A percentile compares a stretch with the other conserved stretches of the same genome.
phyloP scores from a whole-genome alignment of 2,329 filamentous ascomycete species.

The Eutypa lata region DNA sequence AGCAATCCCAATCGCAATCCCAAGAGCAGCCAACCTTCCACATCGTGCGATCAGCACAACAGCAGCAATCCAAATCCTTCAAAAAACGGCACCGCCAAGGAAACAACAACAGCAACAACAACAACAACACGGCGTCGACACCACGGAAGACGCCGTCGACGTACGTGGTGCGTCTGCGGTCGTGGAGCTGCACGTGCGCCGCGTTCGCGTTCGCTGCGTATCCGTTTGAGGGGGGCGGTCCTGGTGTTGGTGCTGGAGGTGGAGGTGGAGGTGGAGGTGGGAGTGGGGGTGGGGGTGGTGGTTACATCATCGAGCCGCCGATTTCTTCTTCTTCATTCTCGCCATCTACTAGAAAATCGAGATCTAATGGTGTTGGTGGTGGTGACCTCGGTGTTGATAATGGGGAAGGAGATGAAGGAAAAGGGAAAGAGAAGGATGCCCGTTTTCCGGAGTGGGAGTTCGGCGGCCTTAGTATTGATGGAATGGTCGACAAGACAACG shows the following conservation, averaged over 20 bases:
- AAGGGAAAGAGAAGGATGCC: slow-evolving; percentile 5
- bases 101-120: slow-evolving; percentile 23
- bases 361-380: slow-evolving; percentile 2
- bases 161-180: slow-evolving; percentile 70
- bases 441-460: slow-evolving; percentile 26
- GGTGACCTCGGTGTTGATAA: slow-evolving; percentile 3
- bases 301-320: no score
- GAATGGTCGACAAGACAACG: no score
- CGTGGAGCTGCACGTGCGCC: slow-evolving; percentile 90
- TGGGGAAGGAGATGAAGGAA: slow-evolving; percentile 5
- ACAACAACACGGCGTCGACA: slow-evolving; percentile 9
- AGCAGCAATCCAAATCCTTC: slow-evolving; percentile 26
- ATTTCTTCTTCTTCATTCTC: not conserved
- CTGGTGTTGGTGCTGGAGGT: slow-evolving; percentile 1
- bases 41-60: slow-evolving; percentile 60
- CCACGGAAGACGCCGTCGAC: slow-evolving; percentile 10
- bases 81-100: not conserved
- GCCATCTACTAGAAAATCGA: not conserved
- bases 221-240: slow-evolving; percentile 27
- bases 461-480: slow-evolving; percentile 33
- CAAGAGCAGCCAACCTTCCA: slow-evolving; percentile 41
- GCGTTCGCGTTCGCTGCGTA: slow-evolving; percentile 76
- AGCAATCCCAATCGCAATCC: no score
- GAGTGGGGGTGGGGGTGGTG: no score
- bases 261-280: no score